A percentile compares a stretch with the other conserved stretches of the same genome.
Evolutionary conservation across 163 green algal species (phyloP).

Genomic region (Volvox carteri): DNA sequence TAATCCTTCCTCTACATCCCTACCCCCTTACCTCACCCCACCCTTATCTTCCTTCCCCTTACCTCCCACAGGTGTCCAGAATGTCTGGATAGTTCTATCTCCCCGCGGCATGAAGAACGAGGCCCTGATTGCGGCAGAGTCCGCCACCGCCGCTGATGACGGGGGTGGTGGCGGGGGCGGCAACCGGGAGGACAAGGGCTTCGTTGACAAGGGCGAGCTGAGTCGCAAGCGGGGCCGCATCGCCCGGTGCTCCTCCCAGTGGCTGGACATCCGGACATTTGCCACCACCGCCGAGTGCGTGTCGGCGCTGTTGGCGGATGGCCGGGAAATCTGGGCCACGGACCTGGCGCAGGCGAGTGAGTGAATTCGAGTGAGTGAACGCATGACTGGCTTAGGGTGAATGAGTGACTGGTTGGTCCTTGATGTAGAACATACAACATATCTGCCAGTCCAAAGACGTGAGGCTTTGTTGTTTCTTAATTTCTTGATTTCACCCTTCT

Average conservation of each 20-base stretch:
- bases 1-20: no score
- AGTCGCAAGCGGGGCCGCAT: conserved; percentile 60
- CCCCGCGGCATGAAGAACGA: conserved; percentile 27
- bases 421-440: no score
- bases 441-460: no score
- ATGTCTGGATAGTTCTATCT: conserved; percentile 58
- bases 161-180: conserved; percentile 13
- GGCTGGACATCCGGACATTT: conserved; percentile 68
- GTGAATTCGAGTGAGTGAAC: neutral
- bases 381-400: no score
- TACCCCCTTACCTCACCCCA: no score
- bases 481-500: no score
- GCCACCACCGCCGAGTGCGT: conserved; percentile 53
- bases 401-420: no score
- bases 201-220: conserved; percentile 26
- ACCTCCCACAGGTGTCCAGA: conserved; percentile 57
- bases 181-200: conserved; percentile 3
- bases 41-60: no score
- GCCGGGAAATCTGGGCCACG: conserved; percentile 66
- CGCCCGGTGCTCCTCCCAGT: conserved; percentile 53
- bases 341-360: conserved; percentile 59
- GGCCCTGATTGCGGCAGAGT: neutral
- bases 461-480: no score
- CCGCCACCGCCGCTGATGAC: neutral
- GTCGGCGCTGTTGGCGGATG: conserved; percentile 48